These are phyloP conservation scores for Omphalea diandra DNA, from an alignment of 441 rosid genomes.

Conservation along the genomic window DNA sequence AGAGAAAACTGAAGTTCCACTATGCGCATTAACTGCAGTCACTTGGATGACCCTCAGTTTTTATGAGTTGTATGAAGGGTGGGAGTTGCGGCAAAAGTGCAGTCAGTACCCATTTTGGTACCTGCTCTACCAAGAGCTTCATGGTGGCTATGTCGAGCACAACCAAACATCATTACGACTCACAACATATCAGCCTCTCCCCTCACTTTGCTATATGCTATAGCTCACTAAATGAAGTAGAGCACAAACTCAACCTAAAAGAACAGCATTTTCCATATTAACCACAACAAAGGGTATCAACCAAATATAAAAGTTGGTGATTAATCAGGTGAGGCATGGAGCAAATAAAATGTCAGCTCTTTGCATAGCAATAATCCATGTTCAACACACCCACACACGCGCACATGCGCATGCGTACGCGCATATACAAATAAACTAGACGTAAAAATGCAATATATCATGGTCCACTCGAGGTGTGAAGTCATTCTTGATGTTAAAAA, in stretches of 20 bases:
- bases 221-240: neutral
- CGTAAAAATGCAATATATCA: neutral
- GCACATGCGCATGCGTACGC: too few species aligned
- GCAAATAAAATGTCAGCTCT: constrained; percentile 10
- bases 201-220: neutral
- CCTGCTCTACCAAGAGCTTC: too few species aligned
- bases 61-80: too few species aligned
- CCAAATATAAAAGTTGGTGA: neutral
- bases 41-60: too few species aligned
- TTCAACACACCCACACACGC: too few species aligned
- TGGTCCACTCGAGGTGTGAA: constrained; percentile 36
- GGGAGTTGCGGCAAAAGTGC: too few species aligned
- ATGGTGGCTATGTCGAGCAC: too few species aligned
- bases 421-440: neutral
- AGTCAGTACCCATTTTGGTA: too few species aligned
- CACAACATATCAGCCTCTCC: neutral
- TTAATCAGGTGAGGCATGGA: neutral
- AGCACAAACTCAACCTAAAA: neutral
- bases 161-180: neutral
- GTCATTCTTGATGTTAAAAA: constrained; percentile 42
- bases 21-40: too few species aligned
- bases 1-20: too few species aligned
- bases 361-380: neutral
- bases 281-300: constrained; percentile 7
- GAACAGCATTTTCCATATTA: constrained; percentile 10